These are phyloP conservation scores for Chlamydomonas incerta DNA, from an alignment of 139 green algal species.

Conservation along the genomic window DNA sequence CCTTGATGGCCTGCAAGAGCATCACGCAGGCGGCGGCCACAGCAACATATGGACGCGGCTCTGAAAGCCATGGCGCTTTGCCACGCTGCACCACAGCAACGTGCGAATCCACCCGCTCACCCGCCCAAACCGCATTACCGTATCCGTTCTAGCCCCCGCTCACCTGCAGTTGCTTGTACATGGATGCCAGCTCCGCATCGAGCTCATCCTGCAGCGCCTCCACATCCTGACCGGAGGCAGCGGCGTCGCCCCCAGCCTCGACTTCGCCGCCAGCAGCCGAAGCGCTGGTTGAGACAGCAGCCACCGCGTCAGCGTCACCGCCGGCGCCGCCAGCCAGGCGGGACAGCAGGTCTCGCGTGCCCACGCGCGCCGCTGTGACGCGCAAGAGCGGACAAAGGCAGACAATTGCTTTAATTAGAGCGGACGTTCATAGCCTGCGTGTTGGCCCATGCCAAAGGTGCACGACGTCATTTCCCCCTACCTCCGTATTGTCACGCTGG, in stretches of 20 bases:
- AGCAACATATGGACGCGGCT: too few relatives aligned
- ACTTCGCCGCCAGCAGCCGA: neutral
- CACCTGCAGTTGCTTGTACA: constrained; percentile 43
- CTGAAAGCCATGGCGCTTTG: too few relatives aligned
- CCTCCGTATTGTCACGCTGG: too few relatives aligned
- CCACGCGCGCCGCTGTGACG: constrained; percentile 6
- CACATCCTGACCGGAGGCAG: constrained; percentile 16
- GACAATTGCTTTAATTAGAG: too few relatives aligned
- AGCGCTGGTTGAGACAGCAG: neutral
- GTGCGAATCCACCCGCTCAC: too few relatives aligned
- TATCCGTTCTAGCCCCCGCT: neutral
- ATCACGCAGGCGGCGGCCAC: too few relatives aligned
- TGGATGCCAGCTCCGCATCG: constrained; percentile 48
- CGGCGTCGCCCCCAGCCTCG: neutral
- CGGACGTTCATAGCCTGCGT: too few relatives aligned
- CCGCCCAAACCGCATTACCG: too few relatives aligned
- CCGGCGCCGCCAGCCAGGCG: neutral
- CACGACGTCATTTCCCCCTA: too few relatives aligned
- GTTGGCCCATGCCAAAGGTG: too few relatives aligned
- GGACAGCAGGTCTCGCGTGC: constrained; percentile 6
- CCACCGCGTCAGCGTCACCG: neutral
- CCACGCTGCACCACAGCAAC: too few relatives aligned
- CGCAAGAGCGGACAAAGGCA: too few relatives aligned
- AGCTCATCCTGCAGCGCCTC: constrained; percentile 51
- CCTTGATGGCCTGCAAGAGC: constrained; percentile 55